Conservation (phyloP, 106 monocot species). For the Chionographis japonica region DNA sequence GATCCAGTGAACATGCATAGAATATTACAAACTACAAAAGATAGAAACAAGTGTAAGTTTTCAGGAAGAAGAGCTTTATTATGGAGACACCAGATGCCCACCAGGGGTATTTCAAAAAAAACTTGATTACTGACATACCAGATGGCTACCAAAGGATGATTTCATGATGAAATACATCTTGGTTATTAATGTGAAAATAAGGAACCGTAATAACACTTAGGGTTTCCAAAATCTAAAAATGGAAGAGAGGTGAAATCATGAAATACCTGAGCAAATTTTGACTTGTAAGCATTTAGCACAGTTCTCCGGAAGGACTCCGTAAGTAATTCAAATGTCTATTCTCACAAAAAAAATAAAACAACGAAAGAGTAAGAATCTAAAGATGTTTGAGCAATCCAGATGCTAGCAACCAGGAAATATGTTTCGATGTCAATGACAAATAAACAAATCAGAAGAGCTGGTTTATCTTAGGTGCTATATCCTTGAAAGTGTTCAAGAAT, state of each 20-base stretch:
- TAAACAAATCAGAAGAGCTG: no score
- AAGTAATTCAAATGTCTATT: constrained; percentile 72
- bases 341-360: constrained; percentile 7
- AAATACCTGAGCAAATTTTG: constrained; percentile 90
- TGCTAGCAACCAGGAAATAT: not conserved
- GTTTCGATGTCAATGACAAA: not conserved
- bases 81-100: not conserved
- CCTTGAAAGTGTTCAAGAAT: no score
- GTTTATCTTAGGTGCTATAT: no score
- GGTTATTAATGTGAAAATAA: not conserved
- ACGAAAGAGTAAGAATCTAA: constrained; percentile 1
- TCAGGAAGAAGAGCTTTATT: no score
- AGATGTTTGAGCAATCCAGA: not conserved
- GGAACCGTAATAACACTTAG: not conserved
- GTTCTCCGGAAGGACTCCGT: constrained; percentile 57
- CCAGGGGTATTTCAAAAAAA: not conserved
- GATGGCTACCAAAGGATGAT: not conserved
- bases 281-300: constrained; percentile 82
- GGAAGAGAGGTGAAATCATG: not conserved
- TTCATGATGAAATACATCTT: not conserved
- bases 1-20: constrained; percentile 94
- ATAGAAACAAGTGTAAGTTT: not conserved
- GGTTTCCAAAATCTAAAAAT: not conserved
- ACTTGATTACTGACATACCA: no score
- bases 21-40: constrained; percentile 85